Conservation (phyloP, 306 rosid species). For the Acacia melanoxylon region DNA sequence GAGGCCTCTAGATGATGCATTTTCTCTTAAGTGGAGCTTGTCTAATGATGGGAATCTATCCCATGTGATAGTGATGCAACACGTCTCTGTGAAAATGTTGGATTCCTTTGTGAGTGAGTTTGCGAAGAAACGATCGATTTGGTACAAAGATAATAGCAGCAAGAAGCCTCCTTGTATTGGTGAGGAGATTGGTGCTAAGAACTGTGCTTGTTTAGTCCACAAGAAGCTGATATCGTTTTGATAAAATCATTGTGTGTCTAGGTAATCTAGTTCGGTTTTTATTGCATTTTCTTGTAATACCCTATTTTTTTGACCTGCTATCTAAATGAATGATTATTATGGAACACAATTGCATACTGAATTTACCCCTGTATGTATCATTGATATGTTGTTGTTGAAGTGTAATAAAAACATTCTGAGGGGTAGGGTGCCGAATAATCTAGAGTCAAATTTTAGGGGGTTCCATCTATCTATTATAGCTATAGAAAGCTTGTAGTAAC, state of each 20-base stretch:
- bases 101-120: background rate
- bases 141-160: constrained; percentile 26
- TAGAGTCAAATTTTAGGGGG: no score
- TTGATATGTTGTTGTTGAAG: no score
- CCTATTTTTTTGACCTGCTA: no score
- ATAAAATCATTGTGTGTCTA: background rate
- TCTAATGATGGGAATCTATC: constrained; percentile 45
- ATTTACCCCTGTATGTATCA: background rate
- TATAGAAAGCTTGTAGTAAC: no score
- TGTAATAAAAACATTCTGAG: no score
- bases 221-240: background rate
- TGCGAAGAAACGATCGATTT: background rate
- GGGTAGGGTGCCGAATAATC: no score
- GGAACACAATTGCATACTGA: background rate
- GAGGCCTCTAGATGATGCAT: background rate
- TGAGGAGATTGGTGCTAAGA: constrained; percentile 45
- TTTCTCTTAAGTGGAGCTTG: background rate
- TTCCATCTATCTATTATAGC: no score
- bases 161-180: constrained; percentile 60
- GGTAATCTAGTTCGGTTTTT: background rate
- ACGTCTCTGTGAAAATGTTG: background rate
- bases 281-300: background rate
- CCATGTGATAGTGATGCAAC: background rate
- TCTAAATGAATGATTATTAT: background rate
- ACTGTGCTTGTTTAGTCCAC: constrained; percentile 47